Percentiles rank a stretch among this genome's conserved stretches.
phyloP scores from a whole-genome alignment of 2,329 filamentous ascomycete species.

The Exophiala lecanii-corni region DNA sequence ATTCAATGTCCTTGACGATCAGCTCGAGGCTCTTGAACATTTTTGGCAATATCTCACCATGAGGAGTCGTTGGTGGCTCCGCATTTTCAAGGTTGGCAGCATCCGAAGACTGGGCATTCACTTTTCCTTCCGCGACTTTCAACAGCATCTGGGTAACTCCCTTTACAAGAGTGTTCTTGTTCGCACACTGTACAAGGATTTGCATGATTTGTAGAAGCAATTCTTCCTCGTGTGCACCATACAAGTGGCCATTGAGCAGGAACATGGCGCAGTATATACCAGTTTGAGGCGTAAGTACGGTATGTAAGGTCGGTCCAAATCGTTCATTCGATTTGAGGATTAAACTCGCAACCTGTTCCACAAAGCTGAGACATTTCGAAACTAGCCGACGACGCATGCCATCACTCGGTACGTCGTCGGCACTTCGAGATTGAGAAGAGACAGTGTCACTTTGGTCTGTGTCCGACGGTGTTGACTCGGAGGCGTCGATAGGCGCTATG shows the following conservation, averaged over 20 bases:
- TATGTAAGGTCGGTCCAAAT: slow-evolving; percentile 5
- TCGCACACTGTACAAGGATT: slow-evolving; percentile 7
- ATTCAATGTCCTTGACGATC: slow-evolving; percentile 14
- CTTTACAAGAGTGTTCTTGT: slow-evolving; percentile 10
- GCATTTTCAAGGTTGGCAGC: background rate
- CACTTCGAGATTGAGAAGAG: too few relatives aligned
- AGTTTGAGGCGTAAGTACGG: slow-evolving; percentile 9
- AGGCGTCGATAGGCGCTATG: slow-evolving; percentile 2
- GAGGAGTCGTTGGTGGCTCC: slow-evolving; percentile 1
- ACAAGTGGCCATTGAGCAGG: slow-evolving; percentile 9
- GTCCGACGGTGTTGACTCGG: background rate
- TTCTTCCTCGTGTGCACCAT: slow-evolving; percentile 6
- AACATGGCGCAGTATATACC: slow-evolving; percentile 11
- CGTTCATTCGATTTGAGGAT: background rate
- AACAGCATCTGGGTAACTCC: slow-evolving; percentile 16
- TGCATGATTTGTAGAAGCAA: slow-evolving; percentile 11
- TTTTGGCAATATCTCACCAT: background rate
- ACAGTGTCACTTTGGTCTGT: too few relatives aligned
- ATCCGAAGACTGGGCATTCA: background rate
- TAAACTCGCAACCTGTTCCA: background rate
- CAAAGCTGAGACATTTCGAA: background rate
- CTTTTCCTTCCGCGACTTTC: slow-evolving; percentile 9
- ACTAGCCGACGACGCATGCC: too few relatives aligned
- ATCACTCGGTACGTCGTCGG: too few relatives aligned
- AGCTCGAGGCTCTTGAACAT: slow-evolving; percentile 7